Base-by-base conservation (phyloP, 345 rosid species). In the Linum trigynum region DNA sequence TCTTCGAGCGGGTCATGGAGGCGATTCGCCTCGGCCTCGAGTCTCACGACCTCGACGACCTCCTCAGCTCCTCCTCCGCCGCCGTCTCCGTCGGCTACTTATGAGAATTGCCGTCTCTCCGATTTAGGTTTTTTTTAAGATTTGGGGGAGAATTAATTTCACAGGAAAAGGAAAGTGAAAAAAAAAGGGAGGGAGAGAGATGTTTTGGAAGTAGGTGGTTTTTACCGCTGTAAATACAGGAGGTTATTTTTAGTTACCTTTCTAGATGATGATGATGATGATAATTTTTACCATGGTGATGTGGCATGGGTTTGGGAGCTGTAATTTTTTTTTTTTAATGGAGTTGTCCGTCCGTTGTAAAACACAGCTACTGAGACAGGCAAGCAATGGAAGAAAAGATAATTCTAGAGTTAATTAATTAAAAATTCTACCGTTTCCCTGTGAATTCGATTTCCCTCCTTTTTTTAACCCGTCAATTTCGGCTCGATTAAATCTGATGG, bases 1-100 rank as follows among this genome's bases (percentile, higher is more conserved):
- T 41, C 45, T 41, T 41, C 45, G 45, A 41, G 45, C 45, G 9
- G 45, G 45, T 41, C 9, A 41, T 41, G 6, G 45, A 41, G 45
- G 45, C 45, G 45, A 41, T 41, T 41, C 9, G 45, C 5, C 45
- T 41, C 9, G 45, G 45, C 9, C 45, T 41, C 45, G 6, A 41
- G 9, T 41, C 45, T 41, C 45, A 41, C 9, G 45, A 41, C 71
- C 71, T 89, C 0, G 85, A 77, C 35, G 88, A 85, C n/a, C 58
- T 75, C 9, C 58, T 75, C n/a, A 64, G 35, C 15, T 12, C 53
- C 53, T 12, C 53, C 53, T 12, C 53, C 53, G 7, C 53, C 51
- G 7, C 53, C 3, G 9, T 15, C 14, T 9, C 53, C 16, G 69
- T 60, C 7, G 58, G 61, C 3, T 68, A 36, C 14, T 68, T 40